phyloP scores from a whole-genome alignment of 768 basidiomycete species.

The Russula emetica region DNA sequence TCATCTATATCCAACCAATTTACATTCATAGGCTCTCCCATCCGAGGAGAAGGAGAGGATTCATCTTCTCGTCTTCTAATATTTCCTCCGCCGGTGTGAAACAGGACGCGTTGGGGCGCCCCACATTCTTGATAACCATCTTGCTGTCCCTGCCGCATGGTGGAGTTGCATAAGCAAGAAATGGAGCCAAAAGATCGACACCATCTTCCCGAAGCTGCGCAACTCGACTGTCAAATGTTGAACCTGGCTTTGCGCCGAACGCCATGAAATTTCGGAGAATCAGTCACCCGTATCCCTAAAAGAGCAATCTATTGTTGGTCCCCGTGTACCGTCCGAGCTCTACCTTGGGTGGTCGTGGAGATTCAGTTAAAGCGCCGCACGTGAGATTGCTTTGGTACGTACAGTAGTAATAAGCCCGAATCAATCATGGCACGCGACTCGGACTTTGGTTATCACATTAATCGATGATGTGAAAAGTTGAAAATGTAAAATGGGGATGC shows the following conservation, averaged over 20 bases:
- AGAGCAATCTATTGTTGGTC: not conserved
- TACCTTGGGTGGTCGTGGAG: not conserved
- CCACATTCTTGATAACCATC: not conserved
- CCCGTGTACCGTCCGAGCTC: not conserved
- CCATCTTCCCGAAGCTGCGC: not conserved
- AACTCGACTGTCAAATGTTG: not conserved
- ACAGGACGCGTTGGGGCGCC: not conserved
- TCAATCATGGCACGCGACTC: not conserved
- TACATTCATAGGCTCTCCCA: not conserved
- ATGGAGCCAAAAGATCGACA: not conserved
- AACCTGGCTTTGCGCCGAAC: not conserved
- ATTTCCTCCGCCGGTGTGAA: not conserved
- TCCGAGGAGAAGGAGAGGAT: slow-evolving; percentile 3
- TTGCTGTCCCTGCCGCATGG: not conserved
- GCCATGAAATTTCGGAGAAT: not conserved
- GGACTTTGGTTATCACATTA: not conserved
- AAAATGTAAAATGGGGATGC: not conserved
- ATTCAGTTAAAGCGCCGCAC: not conserved
- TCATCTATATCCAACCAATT: not conserved
- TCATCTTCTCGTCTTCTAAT: slow-evolving; percentile 16
- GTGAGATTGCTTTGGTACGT: not conserved
- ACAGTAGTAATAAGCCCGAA: too few relatives aligned
- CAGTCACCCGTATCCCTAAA: not conserved
- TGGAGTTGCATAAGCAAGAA: not conserved
- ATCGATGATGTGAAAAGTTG: not conserved